Evolutionary conservation across 768 basidiomycete genomes (phyloP), one percentile per base, ranked within the genome.

Genomic region (Pleurotus tuber-regium): DNA sequence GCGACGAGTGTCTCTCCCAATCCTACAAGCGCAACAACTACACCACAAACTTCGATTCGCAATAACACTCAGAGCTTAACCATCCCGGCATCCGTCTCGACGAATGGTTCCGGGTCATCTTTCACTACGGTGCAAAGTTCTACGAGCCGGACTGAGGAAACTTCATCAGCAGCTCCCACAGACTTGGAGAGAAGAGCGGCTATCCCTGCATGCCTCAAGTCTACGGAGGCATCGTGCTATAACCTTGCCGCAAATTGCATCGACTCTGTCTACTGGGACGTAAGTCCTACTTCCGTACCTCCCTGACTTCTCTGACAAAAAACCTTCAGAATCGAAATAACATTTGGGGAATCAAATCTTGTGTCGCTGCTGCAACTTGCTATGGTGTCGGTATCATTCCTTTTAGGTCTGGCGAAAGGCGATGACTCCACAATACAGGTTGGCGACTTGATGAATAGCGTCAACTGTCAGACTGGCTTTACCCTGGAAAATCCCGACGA

Each of bases 341-440:
- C 8, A 26, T 58, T 11, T 58, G 57, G 57, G 36, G 52, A 3
- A 24, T 55, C 8, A 35, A 30, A 4, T 52, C 50, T 24, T 58
- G 57, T 29, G 57, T 58, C 16, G 57, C 57, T 12, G 57, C 51
- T 10, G 57, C 57, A 10, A 55, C 57, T 19, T 58, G 57, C 19
- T 54, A 58, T 30, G 57, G 52, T 21, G 57, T 57, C 42, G 8
- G 31, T 11, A 36, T 44, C 2, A 19, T 3, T 6, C 2, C 24
- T n/a, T 24, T 9, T 4, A 7, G 31, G 2, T 33, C 28, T 4
- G 18, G 19, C 29, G 11, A 35, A 23, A 23, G 7, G 9, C 23
- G 5, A n/a, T 3, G 4, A 29, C 4, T 25, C 21, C 5, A 19
- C 3, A 11, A 24, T 16, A 1, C n/a, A 57, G 54, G 54, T 54